A percentile compares a stretch with the other conserved stretches of the same genome.
phyloP scores from a whole-genome alignment of 2,329 filamentous ascomycete species.

The Penicillium brevicompactum region DNA sequence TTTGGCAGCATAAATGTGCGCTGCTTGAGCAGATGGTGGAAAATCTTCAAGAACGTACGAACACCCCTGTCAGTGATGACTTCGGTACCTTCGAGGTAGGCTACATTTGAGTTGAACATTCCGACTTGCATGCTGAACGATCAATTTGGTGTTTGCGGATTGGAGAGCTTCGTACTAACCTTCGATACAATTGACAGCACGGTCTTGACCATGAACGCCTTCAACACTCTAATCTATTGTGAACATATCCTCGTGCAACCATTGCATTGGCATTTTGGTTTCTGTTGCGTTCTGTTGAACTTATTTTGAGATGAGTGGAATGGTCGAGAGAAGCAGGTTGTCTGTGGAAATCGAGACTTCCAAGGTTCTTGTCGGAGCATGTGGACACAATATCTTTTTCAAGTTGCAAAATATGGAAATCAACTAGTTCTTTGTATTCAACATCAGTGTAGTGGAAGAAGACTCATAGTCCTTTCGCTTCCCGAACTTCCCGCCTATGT shows the following conservation, averaged over 20 bases:
- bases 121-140: neutral
- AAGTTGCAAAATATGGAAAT: too few species aligned
- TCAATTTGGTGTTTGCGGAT: neutral
- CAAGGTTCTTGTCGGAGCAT: too few species aligned
- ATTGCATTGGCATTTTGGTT: neutral
- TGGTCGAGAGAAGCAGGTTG: too few species aligned
- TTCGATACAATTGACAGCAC: neutral
- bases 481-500: neutral
- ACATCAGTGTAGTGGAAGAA: too few species aligned
- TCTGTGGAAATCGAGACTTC: too few species aligned
- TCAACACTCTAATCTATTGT: neutral
- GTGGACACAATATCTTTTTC: too few species aligned
- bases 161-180: neutral
- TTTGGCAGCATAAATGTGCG: constrained; percentile 4
- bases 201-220: neutral
- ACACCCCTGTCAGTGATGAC: neutral
- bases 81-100: neutral
- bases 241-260: neutral
- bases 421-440: too few species aligned
- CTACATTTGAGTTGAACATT: neutral
- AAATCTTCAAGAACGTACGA: neutral
- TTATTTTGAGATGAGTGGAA: too few species aligned
- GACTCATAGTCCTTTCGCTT: too few species aligned
- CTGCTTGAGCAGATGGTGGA: neutral
- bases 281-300: too few species aligned